Evolutionary conservation across 2,329 filamentous ascomycete species (phyloP).

Genomic region (Taxawa tesnikishii): DNA sequence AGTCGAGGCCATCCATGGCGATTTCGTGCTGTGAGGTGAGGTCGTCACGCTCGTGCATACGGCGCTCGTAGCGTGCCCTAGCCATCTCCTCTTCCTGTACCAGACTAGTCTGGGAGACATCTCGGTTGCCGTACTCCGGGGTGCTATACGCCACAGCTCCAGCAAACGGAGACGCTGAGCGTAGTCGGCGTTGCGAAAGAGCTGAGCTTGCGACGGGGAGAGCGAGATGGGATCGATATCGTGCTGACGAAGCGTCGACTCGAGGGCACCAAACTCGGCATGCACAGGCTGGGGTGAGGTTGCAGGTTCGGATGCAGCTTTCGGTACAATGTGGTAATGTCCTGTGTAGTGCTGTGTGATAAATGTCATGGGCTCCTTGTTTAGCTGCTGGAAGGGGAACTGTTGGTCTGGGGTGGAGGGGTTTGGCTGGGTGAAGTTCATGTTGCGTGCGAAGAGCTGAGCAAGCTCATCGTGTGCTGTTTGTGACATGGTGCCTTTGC

Average conservation of each 20-base stretch:
- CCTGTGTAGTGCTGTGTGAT: conserved; percentile 59
- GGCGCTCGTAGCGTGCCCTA: conserved; percentile 46
- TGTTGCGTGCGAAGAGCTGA: conserved; percentile 64
- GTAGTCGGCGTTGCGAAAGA: conserved; percentile 64
- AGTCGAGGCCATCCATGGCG: conserved; percentile 11
- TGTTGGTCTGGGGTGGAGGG: conserved; percentile 21
- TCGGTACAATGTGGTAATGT: conserved; percentile 51
- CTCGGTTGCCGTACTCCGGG: conserved; percentile 40
- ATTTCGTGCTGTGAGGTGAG: conserved; percentile 11
- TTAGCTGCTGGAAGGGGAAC: conserved; percentile 17
- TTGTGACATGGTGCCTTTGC: conserved; percentile 28
- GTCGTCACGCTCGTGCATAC: conserved; percentile 12
- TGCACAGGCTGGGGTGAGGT: conserved; percentile 15
- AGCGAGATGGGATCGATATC: conserved; percentile 59
- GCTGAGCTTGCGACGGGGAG: conserved; percentile 60
- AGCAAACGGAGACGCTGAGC: conserved; percentile 63
- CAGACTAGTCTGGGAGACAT: conserved; percentile 46
- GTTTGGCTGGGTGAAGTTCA: conserved; percentile 42
- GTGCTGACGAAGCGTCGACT: conserved; percentile 49
- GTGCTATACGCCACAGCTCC: conserved; percentile 75
- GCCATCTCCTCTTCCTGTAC: conserved; percentile 44
- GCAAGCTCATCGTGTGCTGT: conserved; percentile 71
- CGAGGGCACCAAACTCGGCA: conserved; percentile 24
- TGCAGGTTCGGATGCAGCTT: conserved; percentile 21
- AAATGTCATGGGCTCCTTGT: conserved; percentile 49